Evolutionary conservation across 2,329 filamentous ascomycete species (phyloP).

Genomic region (Pochonia chlamydosporia): DNA sequence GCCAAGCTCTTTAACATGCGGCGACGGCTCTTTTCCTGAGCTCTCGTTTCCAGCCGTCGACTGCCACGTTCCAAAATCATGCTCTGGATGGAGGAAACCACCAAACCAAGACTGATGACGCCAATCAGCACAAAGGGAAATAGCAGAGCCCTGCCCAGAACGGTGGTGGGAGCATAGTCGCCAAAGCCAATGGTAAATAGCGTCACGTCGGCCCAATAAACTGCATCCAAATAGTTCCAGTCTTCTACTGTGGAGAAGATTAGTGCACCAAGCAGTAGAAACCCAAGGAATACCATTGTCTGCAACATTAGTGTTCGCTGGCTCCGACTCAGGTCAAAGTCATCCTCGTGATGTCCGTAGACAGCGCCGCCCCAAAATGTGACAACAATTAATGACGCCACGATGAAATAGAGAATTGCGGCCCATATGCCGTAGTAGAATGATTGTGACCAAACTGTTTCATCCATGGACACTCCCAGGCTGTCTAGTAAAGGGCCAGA

Average conservation of each 20-base stretch:
- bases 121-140: conserved; percentile 81
- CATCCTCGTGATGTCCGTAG: conserved; percentile 62
- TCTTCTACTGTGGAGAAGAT: conserved; percentile 67
- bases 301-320: conserved; percentile 88
- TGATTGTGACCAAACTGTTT: conserved; percentile 66
- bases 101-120: conserved; percentile 77
- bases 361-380: conserved; percentile 79
- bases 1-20: conserved; percentile 38
- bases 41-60: conserved; percentile 47
- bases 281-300: conserved; percentile 78
- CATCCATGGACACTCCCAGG: conserved; percentile 36
- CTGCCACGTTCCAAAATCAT: conserved; percentile 54
- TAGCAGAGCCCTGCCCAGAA: conserved; percentile 62
- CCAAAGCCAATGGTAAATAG: conserved; percentile 60
- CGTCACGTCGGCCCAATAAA: conserved; percentile 75
- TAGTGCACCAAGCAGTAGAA: conserved; percentile 70
- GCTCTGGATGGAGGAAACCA: conserved; percentile 72
- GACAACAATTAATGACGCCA: conserved; percentile 67
- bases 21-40: conserved; percentile 55
- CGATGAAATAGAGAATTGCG: conserved; percentile 72
- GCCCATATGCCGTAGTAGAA: conserved; percentile 84
- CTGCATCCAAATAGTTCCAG: conserved; percentile 71
- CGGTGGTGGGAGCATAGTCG: conserved; percentile 41
- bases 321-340: conserved; percentile 71
- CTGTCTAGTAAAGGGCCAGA: conserved; percentile 44